Evolutionary conservation across 345 rosid species (phyloP).

Genomic region (Erysimum cheiranthoides): DNA sequence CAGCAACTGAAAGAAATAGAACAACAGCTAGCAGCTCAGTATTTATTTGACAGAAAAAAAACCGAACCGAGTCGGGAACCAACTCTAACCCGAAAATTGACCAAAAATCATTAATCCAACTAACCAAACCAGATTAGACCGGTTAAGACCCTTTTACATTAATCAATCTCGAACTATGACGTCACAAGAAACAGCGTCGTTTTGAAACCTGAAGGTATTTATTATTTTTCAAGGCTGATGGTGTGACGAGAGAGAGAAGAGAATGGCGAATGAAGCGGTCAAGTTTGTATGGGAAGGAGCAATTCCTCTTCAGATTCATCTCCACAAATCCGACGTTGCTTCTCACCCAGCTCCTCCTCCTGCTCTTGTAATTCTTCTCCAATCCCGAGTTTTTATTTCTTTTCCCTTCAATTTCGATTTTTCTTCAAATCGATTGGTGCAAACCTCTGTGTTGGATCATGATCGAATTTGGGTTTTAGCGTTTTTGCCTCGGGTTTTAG

Average conservation of each 20-base stretch:
- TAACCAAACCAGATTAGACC: not conserved
- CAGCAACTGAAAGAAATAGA: constrained; percentile 27
- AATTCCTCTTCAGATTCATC: constrained; percentile 86
- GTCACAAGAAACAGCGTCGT: constrained; percentile 38
- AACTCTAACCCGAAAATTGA: constrained; percentile 6
- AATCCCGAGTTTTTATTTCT: not conserved
- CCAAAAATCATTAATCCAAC: not conserved
- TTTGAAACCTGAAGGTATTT: not conserved
- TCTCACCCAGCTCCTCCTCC: constrained; percentile 89
- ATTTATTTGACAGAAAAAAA: no score
- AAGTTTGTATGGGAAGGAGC: constrained; percentile 90
- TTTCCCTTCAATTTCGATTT: not conserved
- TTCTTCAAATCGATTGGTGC: not conserved
- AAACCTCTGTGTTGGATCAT: constrained; percentile 17
- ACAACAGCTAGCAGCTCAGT: not conserved
- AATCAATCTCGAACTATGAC: constrained; percentile 19
- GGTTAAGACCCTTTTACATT: not conserved
- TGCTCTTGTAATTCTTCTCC: constrained; percentile 51
- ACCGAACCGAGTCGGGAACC: not conserved
- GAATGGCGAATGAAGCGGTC: constrained; percentile 64
- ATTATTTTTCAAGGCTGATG: not conserved
- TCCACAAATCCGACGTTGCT: constrained; percentile 87
- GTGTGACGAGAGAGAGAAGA: constrained; percentile 20
- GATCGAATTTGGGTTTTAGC: constrained; percentile 18
- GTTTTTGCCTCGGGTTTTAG: not conserved